Evolutionary conservation across 768 basidiomycete genomes (phyloP), one percentile per base, ranked within the genome.

Genomic region (Candolleomyces eurysporus): DNA sequence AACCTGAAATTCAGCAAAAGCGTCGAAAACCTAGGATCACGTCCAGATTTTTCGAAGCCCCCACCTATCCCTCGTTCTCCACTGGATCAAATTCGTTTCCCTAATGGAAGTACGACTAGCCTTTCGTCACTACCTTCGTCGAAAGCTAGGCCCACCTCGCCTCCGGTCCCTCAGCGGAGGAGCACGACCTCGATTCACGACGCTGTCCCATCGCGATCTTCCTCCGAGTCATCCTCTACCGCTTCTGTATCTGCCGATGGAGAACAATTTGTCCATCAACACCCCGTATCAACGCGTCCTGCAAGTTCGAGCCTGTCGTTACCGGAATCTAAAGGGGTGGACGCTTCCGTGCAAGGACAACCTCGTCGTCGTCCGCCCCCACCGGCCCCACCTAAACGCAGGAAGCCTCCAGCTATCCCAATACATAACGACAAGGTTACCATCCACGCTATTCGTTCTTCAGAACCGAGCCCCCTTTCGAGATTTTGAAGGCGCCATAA

Each of bases 1-100:
- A 71, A 65, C 55, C 62, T 88, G 59, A 91, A 90, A 70, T 71
- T 81, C 36, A 87, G 84, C 71, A 84, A 84, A 65, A 92, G 90
- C 66, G 84, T 81, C 36, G 89, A 91, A 69, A 78, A 84, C 63
- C 59, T 90, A 21, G 79, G 80, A 58, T 68, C 61, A 5, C 66
- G 66, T 32, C 58, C 62, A 39, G 69, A 67, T 46, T 48, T 70
- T 46, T 64, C 65, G 19, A 72, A 69, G 52, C 69, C 67, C 17
- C 64, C 71, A 21, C 68, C 72, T 43, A 61, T 61, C 31, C 60
- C 60, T 46, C 74, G 76, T 45, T 73, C 75, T 2, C 73, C 73
- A 10, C 63, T 76, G 30, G 79, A 78, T 52, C 67, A 69, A 30
- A 39, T 74, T n/a, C 71, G 77, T 21, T 70, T 72, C 19, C 66